Base-by-base conservation (phyloP, 2,329 filamentous ascomycete genomes). In the Graphilbum ipis-grandicollis region DNA sequence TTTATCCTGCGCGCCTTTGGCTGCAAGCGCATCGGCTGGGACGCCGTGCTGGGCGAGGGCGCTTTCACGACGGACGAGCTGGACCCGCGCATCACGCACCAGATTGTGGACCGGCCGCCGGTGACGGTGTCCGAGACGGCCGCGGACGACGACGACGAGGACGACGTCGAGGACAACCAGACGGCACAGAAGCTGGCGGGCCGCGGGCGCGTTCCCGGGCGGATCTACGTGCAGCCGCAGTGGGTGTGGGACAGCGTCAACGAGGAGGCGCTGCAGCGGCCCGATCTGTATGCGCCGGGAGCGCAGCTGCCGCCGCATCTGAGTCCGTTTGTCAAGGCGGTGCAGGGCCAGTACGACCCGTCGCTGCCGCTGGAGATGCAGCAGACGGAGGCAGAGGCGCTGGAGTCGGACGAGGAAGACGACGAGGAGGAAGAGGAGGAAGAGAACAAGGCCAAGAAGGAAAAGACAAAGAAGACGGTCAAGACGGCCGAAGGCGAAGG, bases 171-270 rank as follows among this genome's bases (percentile, higher is more conserved):
- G 44, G 73, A 77, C 47, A 76, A 68, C 56, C 72, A 71, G 58
- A 79, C 63, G 43, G 61, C 60, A 34, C 70, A 67, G 53, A 71
- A 66, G 53, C 58, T 75, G 38, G 63, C 54, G 19, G 56, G 56
- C 41, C 79, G 82, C 50, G 74, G 74, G 44, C 75, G 85, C 42
- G 79, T 96, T 43, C 85, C 88, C n/a, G 88, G 88, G 26, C 71
- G 90, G 46, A 84, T 75, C 44, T 98, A 98, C 48, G 62, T 98
- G 39, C 90, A 98, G 61, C 90, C 90, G 17, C 90, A 98, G 55
- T 98, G 92, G 88, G 75, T 98, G 4, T 98, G 90, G 90, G 90
- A 98, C 52, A 88, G 82, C 50, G 63, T 93, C 54, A 98, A 98
- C 54, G 82, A 90, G 33, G 83, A 84, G 43, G 84, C 88, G 56